Evolutionary conservation across 1,284 basidiomycete genomes (phyloP), one percentile per base, ranked within the genome.

Genomic region (Exsudoporus floridanus): DNA sequence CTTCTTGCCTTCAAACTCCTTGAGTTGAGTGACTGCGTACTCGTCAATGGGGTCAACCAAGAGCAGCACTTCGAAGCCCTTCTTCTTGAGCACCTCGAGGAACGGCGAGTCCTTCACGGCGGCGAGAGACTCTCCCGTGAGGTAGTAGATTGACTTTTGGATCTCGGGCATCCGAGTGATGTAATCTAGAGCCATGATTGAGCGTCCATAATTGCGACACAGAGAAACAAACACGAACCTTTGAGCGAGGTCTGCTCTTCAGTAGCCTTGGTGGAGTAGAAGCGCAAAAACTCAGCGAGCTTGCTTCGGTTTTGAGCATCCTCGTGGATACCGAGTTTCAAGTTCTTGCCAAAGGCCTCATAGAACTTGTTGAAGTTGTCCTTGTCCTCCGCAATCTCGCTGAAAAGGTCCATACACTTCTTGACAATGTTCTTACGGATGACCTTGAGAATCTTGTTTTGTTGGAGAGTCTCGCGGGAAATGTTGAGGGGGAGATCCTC

Each of bases 391-490:
- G 94, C 88, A 58, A 99, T 96, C 82, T 99, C 97, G 64, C 76
- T 81, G 81, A 99, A 86, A 71, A 98, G 79, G 72, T 99, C 97
- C 72, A 99, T 75, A 70, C 91, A 90, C 83, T 98, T 98, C 88
- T 96, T 99, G 76, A 99, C 96, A 57, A 99, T 84, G 81, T 94
- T 94, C 84, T 94, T 94, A 73, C 94, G 91, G 74, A 97, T 96
- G 74, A 96, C 94, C 86, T 99, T 99, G 70, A 99, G 88, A 64
- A 99, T 99, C 89, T 99, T 99, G 88, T 98, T 99, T 76, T 99
- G 97, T 77, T 99, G 96, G 55, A 99, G 88, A 31, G 95, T 98
- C 84, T 99, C 97, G 79, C 97, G 95, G 53, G 96, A 99, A 76
- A 99, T 98, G 86, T 99, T 99, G 72, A 99, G 90, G 41, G 96